A percentile compares a stretch with the other conserved stretches of the same genome.
Evolutionary conservation across 805 yeast species (phyloP).

Genomic region (Teunomyces lycoperdinae): DNA sequence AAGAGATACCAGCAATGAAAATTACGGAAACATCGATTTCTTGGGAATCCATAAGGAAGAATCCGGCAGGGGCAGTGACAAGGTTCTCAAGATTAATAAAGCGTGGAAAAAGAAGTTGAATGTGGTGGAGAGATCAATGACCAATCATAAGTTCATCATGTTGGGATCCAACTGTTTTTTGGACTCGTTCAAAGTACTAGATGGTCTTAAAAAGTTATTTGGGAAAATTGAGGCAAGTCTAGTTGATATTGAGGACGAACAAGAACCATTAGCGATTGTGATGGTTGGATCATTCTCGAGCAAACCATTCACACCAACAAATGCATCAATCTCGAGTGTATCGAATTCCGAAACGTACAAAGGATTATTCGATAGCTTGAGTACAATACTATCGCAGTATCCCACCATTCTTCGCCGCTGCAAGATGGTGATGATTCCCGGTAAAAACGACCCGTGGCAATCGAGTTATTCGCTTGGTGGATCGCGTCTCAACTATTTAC

Average conservation of each 20-base stretch:
- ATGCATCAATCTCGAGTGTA: slow-evolving; percentile 47
- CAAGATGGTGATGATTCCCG: slow-evolving; percentile 76
- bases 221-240: slow-evolving; percentile 40
- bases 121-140: slow-evolving; percentile 52
- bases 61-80: slow-evolving; percentile 15
- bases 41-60: slow-evolving; percentile 39
- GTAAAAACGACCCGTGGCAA: slow-evolving; percentile 92
- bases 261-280: slow-evolving; percentile 63
- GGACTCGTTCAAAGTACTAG: slow-evolving; percentile 56
- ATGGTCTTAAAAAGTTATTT: slow-evolving; percentile 66
- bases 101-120: slow-evolving; percentile 54
- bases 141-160: slow-evolving; percentile 59
- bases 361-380: slow-evolving; percentile 69
- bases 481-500: slow-evolving; percentile 40
- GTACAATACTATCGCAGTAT: slow-evolving; percentile 57
- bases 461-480: slow-evolving; percentile 63
- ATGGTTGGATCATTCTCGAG: slow-evolving; percentile 80
- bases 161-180: slow-evolving; percentile 74
- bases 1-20: slow-evolving; percentile 62
- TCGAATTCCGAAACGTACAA: slow-evolving; percentile 59
- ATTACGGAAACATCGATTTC: slow-evolving; percentile 78
- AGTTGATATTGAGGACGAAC: slow-evolving; percentile 31
- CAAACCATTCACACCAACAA: slow-evolving; percentile 56
- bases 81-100: slow-evolving; percentile 55
- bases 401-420: slow-evolving; percentile 51